Evolutionary conservation across 768 basidiomycete genomes (phyloP), one percentile per base, ranked within the genome.

Genomic region (Kwoniella sp.): DNA sequence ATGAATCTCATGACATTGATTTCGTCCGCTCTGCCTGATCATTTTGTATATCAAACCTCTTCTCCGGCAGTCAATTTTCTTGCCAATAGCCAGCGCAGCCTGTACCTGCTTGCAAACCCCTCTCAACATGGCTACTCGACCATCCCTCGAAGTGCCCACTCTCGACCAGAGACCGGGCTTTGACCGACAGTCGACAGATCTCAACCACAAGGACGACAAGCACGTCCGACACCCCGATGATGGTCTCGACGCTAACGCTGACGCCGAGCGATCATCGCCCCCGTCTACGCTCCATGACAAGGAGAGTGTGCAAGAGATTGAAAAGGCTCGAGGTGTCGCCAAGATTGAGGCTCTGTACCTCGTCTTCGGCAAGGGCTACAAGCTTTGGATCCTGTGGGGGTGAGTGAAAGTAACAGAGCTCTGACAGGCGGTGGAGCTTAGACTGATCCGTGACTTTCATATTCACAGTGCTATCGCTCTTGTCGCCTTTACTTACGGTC

Each of bases 311-410:
- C 13, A 34, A 15, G 47, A 55, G 13, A 51, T 73, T 4, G 61
- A 61, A 23, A 70, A 73, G 52, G 64, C 73, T 37, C 58, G 51
- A 9, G 75, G 75, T 65, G 75, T 76, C 17, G 68, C 73, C 34
- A 64, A 70, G 60, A 76, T 76, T 45, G 75, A 76, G 58, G 68
- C 75, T 22, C 55, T 76, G 8, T 76, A 76, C 37, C 51, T 63
- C n/a, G 74, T 76, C 38, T 76, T 73, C 57, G 74, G 72, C 9
- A 66, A 66, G 23, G 74, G 72, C 37, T 67, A 61, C 54, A 71
- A 71, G 58, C 62, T 73, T 29, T 73, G 64, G 62, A 30, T 56
- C 1, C 67, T 76, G 13, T 76, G 69, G 63, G 58, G 60, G 70
- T 73, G 56, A 57, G 71, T 69, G 13, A 25, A 30, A 4, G 58